Conservation (phyloP, 768 basidiomycete species). For the Tylopilus vinaceipallidus region DNA sequence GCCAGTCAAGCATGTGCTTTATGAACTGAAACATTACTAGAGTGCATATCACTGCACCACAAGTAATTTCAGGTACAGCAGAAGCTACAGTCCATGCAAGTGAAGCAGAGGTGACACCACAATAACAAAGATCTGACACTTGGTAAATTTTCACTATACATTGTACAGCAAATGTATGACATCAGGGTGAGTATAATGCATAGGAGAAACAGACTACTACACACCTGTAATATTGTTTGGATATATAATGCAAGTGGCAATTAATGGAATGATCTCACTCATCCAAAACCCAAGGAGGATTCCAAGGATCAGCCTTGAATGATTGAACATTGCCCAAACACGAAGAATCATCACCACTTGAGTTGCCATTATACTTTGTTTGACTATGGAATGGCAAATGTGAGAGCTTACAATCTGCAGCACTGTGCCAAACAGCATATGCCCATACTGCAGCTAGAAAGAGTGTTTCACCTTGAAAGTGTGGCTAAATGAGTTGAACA, state of each 20-base stretch:
- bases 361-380: neutral
- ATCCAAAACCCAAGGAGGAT: neutral
- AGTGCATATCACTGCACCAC: conserved; percentile 2
- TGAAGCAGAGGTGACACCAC: conserved; percentile 2
- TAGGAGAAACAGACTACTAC: neutral
- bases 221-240: neutral
- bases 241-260: neutral
- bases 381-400: neutral
- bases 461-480: neutral
- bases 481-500: neutral
- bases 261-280: neutral
- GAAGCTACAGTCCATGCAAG: neutral
- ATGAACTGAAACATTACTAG: conserved; percentile 4
- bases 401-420: neutral
- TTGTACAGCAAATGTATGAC: neutral
- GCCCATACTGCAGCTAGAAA: neutral
- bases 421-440: neutral
- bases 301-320: conserved; percentile 3
- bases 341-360: conserved; percentile 13
- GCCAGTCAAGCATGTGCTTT: neutral
- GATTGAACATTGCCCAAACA: conserved; percentile 10
- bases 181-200: neutral
- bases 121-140: neutral
- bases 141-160: neutral
- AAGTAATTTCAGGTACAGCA: neutral